Percentiles rank a stretch among this genome's conserved stretches.
phyloP scores from a whole-genome alignment of 2,329 filamentous ascomycete species.

The Exophiala lecanii-corni region DNA sequence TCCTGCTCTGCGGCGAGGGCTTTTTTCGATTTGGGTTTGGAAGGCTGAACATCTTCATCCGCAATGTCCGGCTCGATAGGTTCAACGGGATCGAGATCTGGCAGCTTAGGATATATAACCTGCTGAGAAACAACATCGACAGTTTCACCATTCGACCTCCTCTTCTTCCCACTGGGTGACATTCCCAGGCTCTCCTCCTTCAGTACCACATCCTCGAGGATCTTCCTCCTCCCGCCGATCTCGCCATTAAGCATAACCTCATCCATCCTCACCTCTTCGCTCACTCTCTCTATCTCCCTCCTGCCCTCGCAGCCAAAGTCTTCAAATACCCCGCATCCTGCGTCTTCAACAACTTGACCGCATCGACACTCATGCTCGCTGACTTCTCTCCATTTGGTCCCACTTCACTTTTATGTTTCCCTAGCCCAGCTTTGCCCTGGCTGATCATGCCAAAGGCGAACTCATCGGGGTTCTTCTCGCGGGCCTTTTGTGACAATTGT shows the following conservation, averaged over 20 bases:
- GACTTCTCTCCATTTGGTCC: conserved; percentile 38
- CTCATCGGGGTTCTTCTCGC: conserved; percentile 61
- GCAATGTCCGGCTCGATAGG: conserved; percentile 15
- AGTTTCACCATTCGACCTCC: conserved; percentile 23
- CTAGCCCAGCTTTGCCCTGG: conserved; percentile 38
- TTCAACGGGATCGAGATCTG: conserved; percentile 23
- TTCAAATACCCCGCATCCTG: conserved; percentile 60
- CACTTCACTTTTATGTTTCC: conserved; percentile 43
- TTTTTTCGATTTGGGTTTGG: conserved; percentile 39
- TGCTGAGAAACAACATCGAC: conserved; percentile 18
- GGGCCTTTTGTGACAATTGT: conserved; percentile 55
- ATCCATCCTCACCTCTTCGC: conserved; percentile 34
- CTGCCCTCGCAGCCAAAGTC: conserved; percentile 56
- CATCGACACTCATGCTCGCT: conserved; percentile 47
- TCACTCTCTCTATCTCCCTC: conserved; percentile 38
- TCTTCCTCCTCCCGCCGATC: conserved; percentile 30
- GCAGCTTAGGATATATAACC: background rate
- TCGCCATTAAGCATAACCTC: conserved; percentile 22
- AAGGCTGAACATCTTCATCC: conserved; percentile 11
- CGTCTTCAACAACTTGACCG: conserved; percentile 61
- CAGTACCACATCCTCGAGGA: conserved; percentile 36
- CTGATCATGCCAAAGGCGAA: conserved; percentile 63
- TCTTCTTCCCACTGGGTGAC: conserved; percentile 14
- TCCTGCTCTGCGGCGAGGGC: conserved; percentile 40
- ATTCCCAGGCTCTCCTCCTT: conserved; percentile 27